A percentile compares a stretch with the other conserved stretches of the same genome.
Conservation (phyloP, 2,329 filamentous ascomycete species). For the Decorospora gaudefroyi region DNA sequence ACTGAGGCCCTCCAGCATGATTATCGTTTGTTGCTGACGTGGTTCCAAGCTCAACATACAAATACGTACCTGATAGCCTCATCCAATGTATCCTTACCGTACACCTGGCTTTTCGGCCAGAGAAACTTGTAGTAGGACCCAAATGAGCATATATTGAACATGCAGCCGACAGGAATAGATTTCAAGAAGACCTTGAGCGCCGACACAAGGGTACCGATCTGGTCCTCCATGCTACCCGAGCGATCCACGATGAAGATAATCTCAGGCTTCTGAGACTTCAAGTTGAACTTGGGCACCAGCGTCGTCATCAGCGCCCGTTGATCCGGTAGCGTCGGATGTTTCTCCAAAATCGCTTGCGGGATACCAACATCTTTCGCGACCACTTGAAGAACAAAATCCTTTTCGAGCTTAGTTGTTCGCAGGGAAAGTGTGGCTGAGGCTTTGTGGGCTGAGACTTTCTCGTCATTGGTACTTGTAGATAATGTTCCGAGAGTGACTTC, state of each 20-base stretch:
- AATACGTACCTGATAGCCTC: constrained; percentile 1
- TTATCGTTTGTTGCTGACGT: too few species aligned
- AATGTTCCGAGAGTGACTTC: constrained; percentile 9
- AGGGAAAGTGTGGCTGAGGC: constrained; percentile 7
- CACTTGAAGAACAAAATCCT: constrained; percentile 9
- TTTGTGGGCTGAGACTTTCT: background rate
- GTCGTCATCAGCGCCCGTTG: constrained; percentile 11
- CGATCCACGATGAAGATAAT: constrained; percentile 11
- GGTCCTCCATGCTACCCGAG: constrained; percentile 6
- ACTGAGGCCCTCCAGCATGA: too few species aligned
- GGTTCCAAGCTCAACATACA: background rate
- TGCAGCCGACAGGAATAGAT: constrained; percentile 10
- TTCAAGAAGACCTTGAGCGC: constrained; percentile 10
- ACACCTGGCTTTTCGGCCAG: constrained; percentile 1
- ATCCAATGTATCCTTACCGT: background rate
- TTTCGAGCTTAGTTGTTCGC: background rate
- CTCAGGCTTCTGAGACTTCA: constrained; percentile 11
- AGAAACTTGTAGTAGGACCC: constrained; percentile 1
- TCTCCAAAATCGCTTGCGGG: constrained; percentile 9
- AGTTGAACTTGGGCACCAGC: constrained; percentile 9
- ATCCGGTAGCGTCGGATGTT: constrained; percentile 2
- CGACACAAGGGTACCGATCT: constrained; percentile 4
- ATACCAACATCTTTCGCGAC: constrained; percentile 10
- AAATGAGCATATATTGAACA: constrained; percentile 13
- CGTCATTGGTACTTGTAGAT: constrained; percentile 1